phyloP scores from a whole-genome alignment of 2,329 filamentous ascomycete species.

The Fusarium nelsonii region DNA sequence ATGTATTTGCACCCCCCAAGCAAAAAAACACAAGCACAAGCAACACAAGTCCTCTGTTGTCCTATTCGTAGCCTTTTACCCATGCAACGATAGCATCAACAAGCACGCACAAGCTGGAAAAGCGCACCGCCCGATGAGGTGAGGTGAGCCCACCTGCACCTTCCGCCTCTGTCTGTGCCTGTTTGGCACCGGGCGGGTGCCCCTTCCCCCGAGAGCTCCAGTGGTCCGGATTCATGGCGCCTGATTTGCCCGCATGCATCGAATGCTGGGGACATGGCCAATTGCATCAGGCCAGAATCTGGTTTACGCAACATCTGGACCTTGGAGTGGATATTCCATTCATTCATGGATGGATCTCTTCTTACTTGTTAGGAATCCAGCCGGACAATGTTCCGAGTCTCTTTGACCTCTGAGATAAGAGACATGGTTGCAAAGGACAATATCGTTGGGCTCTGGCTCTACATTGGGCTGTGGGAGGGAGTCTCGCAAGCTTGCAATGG shows the following conservation, averaged over 20 bases:
- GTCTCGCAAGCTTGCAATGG: slow-evolving; percentile 14
- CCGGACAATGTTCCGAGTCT: slow-evolving; percentile 10
- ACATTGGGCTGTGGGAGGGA: background rate
- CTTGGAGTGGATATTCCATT: slow-evolving; percentile 13
- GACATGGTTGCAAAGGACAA: background rate
- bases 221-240: slow-evolving; percentile 45
- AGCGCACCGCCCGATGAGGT: slow-evolving; percentile 23
- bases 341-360: background rate
- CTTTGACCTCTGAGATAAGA: slow-evolving; percentile 29
- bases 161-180: slow-evolving; percentile 22
- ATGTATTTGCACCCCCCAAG: slow-evolving; percentile 17
- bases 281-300: slow-evolving; percentile 50
- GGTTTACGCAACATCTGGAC: slow-evolving; percentile 42
- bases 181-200: slow-evolving; percentile 33
- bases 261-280: slow-evolving; percentile 33
- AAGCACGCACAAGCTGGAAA: slow-evolving; percentile 7
- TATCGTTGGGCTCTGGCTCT: slow-evolving; percentile 11
- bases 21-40: background rate
- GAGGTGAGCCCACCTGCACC: slow-evolving; percentile 45
- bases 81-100: slow-evolving; percentile 35
- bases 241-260: slow-evolving; percentile 47
- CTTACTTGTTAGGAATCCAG: background rate
- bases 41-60: slow-evolving; percentile 6
- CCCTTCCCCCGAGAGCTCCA: slow-evolving; percentile 48
- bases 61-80: slow-evolving; percentile 14